Conservation (phyloP, 805 yeast species). For the Barnettozyma salicaria region DNA sequence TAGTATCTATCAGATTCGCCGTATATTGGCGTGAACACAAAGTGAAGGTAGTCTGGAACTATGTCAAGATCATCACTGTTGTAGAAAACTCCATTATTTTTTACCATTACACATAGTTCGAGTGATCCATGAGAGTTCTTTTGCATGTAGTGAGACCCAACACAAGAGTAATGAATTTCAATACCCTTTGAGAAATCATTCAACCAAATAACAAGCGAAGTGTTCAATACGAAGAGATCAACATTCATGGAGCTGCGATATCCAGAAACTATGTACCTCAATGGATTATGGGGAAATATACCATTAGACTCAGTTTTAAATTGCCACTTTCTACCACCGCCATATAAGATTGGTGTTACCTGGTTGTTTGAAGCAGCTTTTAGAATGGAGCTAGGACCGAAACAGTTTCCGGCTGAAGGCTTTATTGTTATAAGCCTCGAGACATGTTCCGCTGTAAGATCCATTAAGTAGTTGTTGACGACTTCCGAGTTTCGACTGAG, state of each 20-base stretch:
- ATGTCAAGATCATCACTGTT: conserved; percentile 7
- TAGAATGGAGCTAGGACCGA: conserved; percentile 19
- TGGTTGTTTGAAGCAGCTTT: conserved; percentile 14
- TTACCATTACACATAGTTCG: conserved; percentile 15
- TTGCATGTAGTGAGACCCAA: conserved; percentile 21
- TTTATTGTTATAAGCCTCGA: conserved; percentile 16
- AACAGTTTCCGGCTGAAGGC: conserved; percentile 35
- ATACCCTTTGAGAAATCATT: conserved; percentile 30
- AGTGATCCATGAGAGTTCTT: conserved; percentile 6
- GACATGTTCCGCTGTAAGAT: not conserved
- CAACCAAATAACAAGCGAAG: conserved; percentile 36
- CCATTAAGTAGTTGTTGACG: not conserved
- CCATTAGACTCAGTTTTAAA: conserved; percentile 11
- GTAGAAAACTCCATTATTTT: conserved; percentile 10
- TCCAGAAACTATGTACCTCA: conserved; percentile 12
- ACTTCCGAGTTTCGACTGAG: not conserved
- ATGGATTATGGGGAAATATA: conserved; percentile 2
- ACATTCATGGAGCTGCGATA: conserved; percentile 15
- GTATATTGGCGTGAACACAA: conserved; percentile 32
- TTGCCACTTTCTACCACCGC: conserved; percentile 36
- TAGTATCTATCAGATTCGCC: conserved; percentile 32
- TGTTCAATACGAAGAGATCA: conserved; percentile 35
- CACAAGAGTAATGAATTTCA: conserved; percentile 29
- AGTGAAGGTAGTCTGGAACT: conserved; percentile 18
- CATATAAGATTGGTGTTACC: conserved; percentile 31